Percentiles rank a stretch among this genome's conserved stretches.
These are phyloP conservation scores for Hypoxylon crocopeplum DNA, from an alignment of 495 filamentous ascomycete species.

Conservation along the genomic window DNA sequence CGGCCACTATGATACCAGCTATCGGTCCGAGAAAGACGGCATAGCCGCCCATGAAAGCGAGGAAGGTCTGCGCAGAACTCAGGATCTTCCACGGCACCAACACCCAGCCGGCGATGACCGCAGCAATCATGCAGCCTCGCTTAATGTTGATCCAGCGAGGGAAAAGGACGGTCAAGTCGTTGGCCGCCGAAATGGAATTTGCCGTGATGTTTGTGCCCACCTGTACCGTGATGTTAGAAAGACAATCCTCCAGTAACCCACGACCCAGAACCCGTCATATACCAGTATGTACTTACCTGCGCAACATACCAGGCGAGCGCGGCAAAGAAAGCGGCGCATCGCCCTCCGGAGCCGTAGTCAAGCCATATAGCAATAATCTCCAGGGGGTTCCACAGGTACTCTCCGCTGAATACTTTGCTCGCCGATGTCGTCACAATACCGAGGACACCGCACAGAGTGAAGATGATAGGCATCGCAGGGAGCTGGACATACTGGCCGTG, in stretches of 20 bases:
- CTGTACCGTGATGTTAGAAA: constrained; percentile 25
- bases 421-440: constrained; percentile 62
- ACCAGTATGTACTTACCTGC: constrained; percentile 20
- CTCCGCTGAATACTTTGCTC: constrained; percentile 59
- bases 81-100: constrained; percentile 71
- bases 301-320: constrained; percentile 45
- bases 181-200: constrained; percentile 64
- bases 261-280: not conserved
- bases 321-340: constrained; percentile 65
- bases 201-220: constrained; percentile 68
- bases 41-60: constrained; percentile 68
- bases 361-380: constrained; percentile 59
- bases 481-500: constrained; percentile 64
- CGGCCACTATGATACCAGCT: constrained; percentile 68
- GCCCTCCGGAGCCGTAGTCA: constrained; percentile 46
- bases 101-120: constrained; percentile 60
- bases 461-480: constrained; percentile 64
- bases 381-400: constrained; percentile 63
- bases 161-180: constrained; percentile 65
- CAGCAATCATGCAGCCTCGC: constrained; percentile 61
- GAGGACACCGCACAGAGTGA: constrained; percentile 59
- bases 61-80: constrained; percentile 60
- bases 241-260: not conserved
- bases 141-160: constrained; percentile 65
- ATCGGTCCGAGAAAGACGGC: constrained; percentile 74